These are phyloP conservation scores for Cerrena zonata DNA, from an alignment of 1,284 basidiomycete genomes.

Conservation along the genomic window DNA sequence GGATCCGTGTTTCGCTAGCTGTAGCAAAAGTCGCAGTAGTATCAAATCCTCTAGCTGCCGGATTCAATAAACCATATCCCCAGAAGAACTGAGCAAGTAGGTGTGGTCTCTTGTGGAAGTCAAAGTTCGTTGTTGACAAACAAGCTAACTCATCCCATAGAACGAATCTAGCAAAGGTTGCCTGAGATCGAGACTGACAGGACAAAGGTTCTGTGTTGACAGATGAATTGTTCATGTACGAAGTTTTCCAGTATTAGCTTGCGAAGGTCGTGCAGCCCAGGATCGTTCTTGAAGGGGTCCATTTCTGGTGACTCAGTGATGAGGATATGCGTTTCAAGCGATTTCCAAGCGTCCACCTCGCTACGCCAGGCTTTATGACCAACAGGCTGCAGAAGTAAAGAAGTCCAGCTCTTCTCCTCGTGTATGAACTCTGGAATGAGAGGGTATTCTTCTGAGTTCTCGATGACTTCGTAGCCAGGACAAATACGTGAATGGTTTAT, in stretches of 20 bases:
- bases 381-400: too few relatives aligned
- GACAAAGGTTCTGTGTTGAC: constrained; percentile 11
- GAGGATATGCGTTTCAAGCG: not conserved
- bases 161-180: constrained; percentile 12
- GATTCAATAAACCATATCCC: constrained; percentile 10
- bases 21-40: not conserved
- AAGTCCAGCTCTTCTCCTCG: too few relatives aligned
- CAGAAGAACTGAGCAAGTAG: constrained; percentile 13
- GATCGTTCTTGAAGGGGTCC: not conserved
- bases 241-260: not conserved
- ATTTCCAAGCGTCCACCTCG: not conserved
- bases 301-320: not conserved
- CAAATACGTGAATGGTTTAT: too few relatives aligned
- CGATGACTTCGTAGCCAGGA: too few relatives aligned
- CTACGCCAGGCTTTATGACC: not conserved
- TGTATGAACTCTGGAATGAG: too few relatives aligned
- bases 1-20: not conserved
- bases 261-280: not conserved
- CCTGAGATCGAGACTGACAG: constrained; percentile 13
- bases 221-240: not conserved
- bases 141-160: constrained; percentile 16
- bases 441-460: too few relatives aligned
- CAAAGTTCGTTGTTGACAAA: constrained; percentile 11
- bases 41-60: constrained; percentile 13
- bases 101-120: constrained; percentile 9